A percentile compares a stretch with the other conserved stretches of the same genome.
Conservation (phyloP, 2,329 filamentous ascomycete species). For the Fusarium penzigii region DNA sequence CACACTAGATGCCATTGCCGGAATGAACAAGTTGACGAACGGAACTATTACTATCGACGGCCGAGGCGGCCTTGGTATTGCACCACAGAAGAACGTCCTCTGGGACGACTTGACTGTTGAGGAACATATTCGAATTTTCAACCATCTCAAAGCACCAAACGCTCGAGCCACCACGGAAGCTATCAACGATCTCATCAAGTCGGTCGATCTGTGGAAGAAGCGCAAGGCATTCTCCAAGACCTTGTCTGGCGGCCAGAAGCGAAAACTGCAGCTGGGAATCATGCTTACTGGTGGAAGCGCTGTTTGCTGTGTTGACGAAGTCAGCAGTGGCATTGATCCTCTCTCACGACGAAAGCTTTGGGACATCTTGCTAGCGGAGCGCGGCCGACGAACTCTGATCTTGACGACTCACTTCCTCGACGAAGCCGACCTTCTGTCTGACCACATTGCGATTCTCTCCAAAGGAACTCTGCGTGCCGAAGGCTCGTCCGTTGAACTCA, state of each 20-base stretch:
- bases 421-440: conserved; percentile 85
- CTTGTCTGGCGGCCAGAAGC: conserved; percentile 86
- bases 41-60: conserved; percentile 78
- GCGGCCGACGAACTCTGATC: conserved; percentile 79
- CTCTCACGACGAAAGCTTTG: conserved; percentile 86
- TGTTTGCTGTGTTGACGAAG: conserved; percentile 90
- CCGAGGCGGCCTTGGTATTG: conserved; percentile 79
- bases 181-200: conserved; percentile 63
- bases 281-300: conserved; percentile 90
- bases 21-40: conserved; percentile 73
- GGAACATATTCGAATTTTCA: conserved; percentile 84
- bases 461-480: conserved; percentile 80
- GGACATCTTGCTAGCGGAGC: conserved; percentile 87
- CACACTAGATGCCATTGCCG: conserved; percentile 84
- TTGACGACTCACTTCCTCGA: conserved; percentile 93
- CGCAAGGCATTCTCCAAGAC: conserved; percentile 71
- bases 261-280: conserved; percentile 90
- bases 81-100: conserved; percentile 90
- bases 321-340: conserved; percentile 85
- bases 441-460: conserved; percentile 85
- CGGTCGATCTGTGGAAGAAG: conserved; percentile 77
- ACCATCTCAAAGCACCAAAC: conserved; percentile 70
- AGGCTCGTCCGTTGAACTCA: conserved; percentile 83
- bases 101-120: conserved; percentile 87
- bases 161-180: conserved; percentile 57